These are phyloP conservation scores for Saksenaea vasiformis DNA, from an alignment of 371 early-diverging fungal species.

Conservation along the genomic window DNA sequence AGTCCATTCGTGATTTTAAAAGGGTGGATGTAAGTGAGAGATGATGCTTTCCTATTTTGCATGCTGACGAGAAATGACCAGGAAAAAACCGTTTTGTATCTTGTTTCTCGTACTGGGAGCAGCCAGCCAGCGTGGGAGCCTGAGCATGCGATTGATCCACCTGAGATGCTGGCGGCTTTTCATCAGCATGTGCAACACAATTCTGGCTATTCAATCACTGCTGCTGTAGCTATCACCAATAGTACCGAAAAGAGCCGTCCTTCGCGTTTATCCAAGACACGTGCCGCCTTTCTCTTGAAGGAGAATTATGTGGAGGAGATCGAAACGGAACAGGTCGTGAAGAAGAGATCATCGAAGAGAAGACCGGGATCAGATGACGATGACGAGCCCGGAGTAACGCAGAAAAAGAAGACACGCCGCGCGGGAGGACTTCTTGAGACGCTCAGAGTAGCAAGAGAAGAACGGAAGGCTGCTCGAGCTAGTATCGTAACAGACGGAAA, in stretches of 20 bases:
- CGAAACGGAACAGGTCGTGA: conserved; percentile 9
- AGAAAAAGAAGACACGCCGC: conserved; percentile 20
- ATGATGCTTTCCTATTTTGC: background rate
- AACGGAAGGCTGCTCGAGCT: conserved; percentile 21
- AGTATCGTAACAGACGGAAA: background rate
- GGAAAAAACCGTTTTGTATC: background rate
- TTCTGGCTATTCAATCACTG: conserved; percentile 23
- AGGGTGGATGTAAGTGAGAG: background rate
- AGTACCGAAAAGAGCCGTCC: conserved; percentile 3
- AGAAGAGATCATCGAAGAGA: background rate
- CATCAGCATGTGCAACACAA: conserved; percentile 13
- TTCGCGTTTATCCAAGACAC: conserved; percentile 29
- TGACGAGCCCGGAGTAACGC: background rate
- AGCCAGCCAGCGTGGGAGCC: background rate
- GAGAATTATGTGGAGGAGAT: background rate
- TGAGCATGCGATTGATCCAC: conserved; percentile 9
- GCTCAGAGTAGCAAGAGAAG: conserved; percentile 10
- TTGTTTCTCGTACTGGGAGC: background rate
- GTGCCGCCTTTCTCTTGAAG: conserved; percentile 33
- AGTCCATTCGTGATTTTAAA: background rate
- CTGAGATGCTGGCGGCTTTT: conserved; percentile 15
- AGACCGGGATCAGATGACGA: conserved; percentile 4
- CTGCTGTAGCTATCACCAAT: background rate
- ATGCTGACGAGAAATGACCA: background rate
- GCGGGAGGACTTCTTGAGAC: conserved; percentile 15